Conservation (phyloP, 2,329 filamentous ascomycete species). For the Penicillium hordei region DNA sequence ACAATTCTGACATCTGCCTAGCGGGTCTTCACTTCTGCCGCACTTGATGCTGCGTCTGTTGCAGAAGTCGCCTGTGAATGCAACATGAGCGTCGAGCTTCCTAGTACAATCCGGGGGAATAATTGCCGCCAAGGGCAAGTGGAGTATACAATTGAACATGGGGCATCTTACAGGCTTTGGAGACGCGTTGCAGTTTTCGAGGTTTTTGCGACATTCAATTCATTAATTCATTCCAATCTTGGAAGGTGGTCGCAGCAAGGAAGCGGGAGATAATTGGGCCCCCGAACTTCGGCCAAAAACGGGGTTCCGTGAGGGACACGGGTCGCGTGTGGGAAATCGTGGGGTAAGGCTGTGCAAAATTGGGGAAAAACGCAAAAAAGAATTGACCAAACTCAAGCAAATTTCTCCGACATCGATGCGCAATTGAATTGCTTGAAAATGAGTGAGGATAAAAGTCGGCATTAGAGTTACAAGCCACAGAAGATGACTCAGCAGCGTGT, state of each 20-base stretch:
- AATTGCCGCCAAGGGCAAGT: slow-evolving; percentile 10
- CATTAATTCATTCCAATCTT: slow-evolving; percentile 13
- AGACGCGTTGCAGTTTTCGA: slow-evolving; percentile 30
- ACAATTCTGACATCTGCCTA: slow-evolving; percentile 51
- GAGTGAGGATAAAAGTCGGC: slow-evolving; percentile 7
- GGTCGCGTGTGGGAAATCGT: neutral
- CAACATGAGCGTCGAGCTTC: slow-evolving; percentile 9
- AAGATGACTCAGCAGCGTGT: slow-evolving; percentile 11
- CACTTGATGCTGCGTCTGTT: slow-evolving; percentile 51
- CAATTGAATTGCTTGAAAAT: slow-evolving; percentile 2
- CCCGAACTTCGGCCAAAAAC: slow-evolving; percentile 1
- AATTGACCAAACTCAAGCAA: neutral
- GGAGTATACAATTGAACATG: slow-evolving; percentile 10
- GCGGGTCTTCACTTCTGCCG: slow-evolving; percentile 37
- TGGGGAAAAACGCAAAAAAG: slow-evolving; percentile 6
- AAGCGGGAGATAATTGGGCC: slow-evolving; percentile 4
- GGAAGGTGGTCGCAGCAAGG: neutral
- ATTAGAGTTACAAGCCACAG: slow-evolving; percentile 3
- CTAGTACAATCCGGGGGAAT: neutral
- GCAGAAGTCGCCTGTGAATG: slow-evolving; percentile 48
- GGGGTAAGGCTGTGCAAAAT: slow-evolving; percentile 8
- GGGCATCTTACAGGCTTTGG: slow-evolving; percentile 27
- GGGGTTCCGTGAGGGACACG: slow-evolving; percentile 6
- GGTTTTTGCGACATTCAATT: slow-evolving; percentile 30
- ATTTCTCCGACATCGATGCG: neutral